phyloP scores from a whole-genome alignment of 164 flowering plant genomes.

The Houttuynia cordata region DNA sequence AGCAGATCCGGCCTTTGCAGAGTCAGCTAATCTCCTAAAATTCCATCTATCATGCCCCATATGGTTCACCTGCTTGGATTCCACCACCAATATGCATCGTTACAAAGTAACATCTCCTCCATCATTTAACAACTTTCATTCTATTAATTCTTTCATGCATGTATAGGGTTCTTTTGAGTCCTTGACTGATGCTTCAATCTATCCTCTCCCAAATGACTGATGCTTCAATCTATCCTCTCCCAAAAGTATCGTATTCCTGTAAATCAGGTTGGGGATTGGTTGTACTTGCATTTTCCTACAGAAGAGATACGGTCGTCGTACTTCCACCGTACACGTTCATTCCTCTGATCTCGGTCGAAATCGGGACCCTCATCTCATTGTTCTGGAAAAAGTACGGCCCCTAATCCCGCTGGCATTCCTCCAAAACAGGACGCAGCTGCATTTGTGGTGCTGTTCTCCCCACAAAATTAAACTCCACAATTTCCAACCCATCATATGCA shows the following conservation, averaged over 20 bases:
- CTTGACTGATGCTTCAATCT: too few relatives aligned
- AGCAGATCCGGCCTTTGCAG: too few relatives aligned
- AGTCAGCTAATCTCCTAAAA: too few relatives aligned
- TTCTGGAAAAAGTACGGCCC: not conserved
- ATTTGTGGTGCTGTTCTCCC: not conserved
- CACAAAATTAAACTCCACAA: not conserved
- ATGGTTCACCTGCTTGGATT: too few relatives aligned
- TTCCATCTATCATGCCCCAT: too few relatives aligned
- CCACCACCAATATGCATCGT: too few relatives aligned
- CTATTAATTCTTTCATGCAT: too few relatives aligned
- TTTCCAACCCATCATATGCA: not conserved
- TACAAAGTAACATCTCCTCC: too few relatives aligned
- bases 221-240: too few relatives aligned
- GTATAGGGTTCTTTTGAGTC: too few relatives aligned
- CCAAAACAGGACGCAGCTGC: not conserved
- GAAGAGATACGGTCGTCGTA: not conserved
- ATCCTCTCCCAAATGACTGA: too few relatives aligned
- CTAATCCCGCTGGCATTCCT: not conserved
- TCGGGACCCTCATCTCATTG: not conserved
- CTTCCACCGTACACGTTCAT: not conserved
- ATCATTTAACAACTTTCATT: too few relatives aligned
- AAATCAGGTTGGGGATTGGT: not conserved
- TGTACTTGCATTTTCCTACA: not conserved
- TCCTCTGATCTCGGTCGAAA: not conserved
- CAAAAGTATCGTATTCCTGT: not conserved